These are phyloP conservation scores for Ophiostoma triangulosporum DNA, from an alignment of 2,329 filamentous ascomycete species.

Conservation along the genomic window DNA sequence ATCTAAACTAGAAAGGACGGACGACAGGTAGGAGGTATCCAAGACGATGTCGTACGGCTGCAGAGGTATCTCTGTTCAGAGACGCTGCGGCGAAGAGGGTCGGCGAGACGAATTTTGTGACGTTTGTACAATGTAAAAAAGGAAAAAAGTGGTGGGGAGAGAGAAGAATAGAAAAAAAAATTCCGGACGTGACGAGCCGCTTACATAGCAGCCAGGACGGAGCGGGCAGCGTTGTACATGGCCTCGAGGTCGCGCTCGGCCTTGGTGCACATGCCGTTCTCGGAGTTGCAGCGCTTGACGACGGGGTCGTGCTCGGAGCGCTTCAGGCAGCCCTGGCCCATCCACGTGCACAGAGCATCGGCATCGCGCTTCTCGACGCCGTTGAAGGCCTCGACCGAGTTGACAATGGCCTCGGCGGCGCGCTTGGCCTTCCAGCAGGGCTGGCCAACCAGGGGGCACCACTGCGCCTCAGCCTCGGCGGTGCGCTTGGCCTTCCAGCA, in stretches of 20 bases:
- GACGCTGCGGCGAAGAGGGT: too few relatives aligned
- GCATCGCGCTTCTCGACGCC: conserved; percentile 6
- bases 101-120: too few relatives aligned
- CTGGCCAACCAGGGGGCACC: conserved; percentile 26
- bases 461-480: conserved; percentile 18
- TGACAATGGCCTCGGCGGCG: conserved; percentile 19
- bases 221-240: conserved; percentile 21
- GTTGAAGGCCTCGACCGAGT: conserved; percentile 5
- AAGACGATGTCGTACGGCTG: not conserved
- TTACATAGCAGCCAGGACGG: conserved; percentile 14
- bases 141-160: too few relatives aligned
- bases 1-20: too few relatives aligned
- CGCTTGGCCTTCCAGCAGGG: conserved; percentile 28
- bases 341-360: conserved; percentile 9
- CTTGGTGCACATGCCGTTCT: conserved; percentile 20
- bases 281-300: conserved; percentile 20
- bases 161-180: not conserved
- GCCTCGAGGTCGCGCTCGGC: conserved; percentile 26
- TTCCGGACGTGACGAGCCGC: not conserved
- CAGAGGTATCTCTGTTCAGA: not conserved
- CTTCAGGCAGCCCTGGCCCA: conserved; percentile 13
- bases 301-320: conserved; percentile 16
- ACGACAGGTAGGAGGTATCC: too few relatives aligned
- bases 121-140: not conserved
- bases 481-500: conserved; percentile 21